Percentiles rank a stretch among this genome's conserved stretches.
Evolutionary conservation across 2,329 filamentous ascomycete species (phyloP).

Genomic region (Penicillium sp.): DNA sequence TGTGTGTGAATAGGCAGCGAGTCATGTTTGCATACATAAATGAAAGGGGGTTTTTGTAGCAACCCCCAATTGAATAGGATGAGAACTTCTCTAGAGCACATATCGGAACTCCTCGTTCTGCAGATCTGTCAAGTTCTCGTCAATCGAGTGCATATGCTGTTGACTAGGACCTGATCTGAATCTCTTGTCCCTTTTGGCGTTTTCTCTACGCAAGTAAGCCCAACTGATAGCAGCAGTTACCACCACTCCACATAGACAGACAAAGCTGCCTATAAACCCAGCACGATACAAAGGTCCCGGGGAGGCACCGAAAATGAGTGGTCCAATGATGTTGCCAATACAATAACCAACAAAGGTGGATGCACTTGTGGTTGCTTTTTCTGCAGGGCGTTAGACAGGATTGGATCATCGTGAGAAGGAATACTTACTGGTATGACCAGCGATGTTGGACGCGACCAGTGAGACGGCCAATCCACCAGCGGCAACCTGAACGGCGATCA

Average conservation of each 20-base stretch:
- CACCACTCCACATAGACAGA: conserved; percentile 1
- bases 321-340: conserved; percentile 3
- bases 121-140: conserved; percentile 5
- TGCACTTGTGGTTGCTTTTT: conserved; percentile 4
- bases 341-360: conserved; percentile 2
- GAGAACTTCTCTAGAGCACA: not conserved
- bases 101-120: conserved; percentile 3
- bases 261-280: conserved; percentile 5
- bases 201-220: not conserved
- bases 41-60: too few relatives aligned
- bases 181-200: not conserved
- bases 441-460: conserved; percentile 1
- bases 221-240: not conserved
- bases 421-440: conserved; percentile 4
- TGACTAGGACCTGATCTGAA: not conserved
- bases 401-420: not conserved
- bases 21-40: not conserved
- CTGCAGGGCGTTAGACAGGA: not conserved
- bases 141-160: not conserved
- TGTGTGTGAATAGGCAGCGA: not conserved
- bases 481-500: conserved; percentile 5
- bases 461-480: conserved; percentile 1
- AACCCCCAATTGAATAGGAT: not conserved
- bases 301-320: conserved; percentile 2
- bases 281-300: conserved; percentile 2